A percentile compares a stretch with the other conserved stretches of the same genome.
Evolutionary conservation across 345 rosid genomes (phyloP).

Genomic region (Chamaenerion angustifolium): DNA sequence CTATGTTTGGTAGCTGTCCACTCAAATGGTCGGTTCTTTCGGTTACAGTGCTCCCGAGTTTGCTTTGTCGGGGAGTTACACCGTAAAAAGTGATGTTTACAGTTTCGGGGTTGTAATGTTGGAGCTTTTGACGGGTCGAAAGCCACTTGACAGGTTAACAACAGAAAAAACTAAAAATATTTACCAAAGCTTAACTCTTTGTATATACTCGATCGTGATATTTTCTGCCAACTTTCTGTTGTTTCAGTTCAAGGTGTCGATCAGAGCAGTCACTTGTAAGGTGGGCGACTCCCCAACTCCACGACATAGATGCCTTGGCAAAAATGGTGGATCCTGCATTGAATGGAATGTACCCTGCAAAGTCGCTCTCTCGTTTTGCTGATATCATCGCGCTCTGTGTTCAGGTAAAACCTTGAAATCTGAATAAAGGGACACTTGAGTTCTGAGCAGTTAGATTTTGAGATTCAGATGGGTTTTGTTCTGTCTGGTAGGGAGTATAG

Average conservation of each 20-base stretch:
- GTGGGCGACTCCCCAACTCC: slow-evolving; percentile 99
- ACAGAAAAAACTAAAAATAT: too few relatives aligned
- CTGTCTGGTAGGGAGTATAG: too few relatives aligned
- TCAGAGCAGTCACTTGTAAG: slow-evolving; percentile 93
- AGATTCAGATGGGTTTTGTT: too few relatives aligned
- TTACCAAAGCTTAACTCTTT: too few relatives aligned
- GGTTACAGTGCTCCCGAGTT: slow-evolving; percentile 99
- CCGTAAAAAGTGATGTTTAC: slow-evolving; percentile 95
- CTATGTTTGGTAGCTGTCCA: slow-evolving; percentile 54
- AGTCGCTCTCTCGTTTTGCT: slow-evolving; percentile 92
- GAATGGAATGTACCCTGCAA: slow-evolving; percentile 97
- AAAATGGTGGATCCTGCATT: slow-evolving; percentile 95
- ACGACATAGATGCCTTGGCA: slow-evolving; percentile 89
- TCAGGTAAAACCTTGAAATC: slow-evolving; percentile 46
- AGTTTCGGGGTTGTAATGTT: slow-evolving; percentile 99
- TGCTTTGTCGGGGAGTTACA: slow-evolving; percentile 86
- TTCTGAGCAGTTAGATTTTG: too few relatives aligned
- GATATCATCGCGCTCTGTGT: slow-evolving; percentile 94
- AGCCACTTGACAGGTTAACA: slow-evolving; percentile 93
- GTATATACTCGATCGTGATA: too few relatives aligned
- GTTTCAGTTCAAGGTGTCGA: slow-evolving; percentile 64
- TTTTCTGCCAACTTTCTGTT: background rate
- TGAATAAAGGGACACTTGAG: too few relatives aligned
- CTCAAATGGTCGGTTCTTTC: slow-evolving; percentile 92
- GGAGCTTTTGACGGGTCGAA: slow-evolving; percentile 91